phyloP scores from a whole-genome alignment of 768 basidiomycete genomes.

The Tricholoma furcatifolium region DNA sequence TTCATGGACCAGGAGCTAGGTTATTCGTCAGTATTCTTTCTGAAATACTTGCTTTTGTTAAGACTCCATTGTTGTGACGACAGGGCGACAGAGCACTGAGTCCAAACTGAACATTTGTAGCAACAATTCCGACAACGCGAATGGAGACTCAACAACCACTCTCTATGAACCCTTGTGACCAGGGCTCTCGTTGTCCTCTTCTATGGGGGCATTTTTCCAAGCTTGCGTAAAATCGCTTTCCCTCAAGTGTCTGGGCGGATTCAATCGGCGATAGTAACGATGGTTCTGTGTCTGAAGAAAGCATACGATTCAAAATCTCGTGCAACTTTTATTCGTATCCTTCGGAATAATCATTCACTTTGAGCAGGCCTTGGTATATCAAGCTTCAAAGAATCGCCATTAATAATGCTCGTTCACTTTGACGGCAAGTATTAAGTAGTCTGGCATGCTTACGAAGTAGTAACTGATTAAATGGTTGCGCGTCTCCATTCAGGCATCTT shows the following conservation, averaged over 20 bases:
- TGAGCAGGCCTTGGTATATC: not conserved
- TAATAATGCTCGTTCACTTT: conserved; percentile 7
- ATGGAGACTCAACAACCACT: not conserved
- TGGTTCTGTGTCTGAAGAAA: not conserved
- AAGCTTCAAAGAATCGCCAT: no score
- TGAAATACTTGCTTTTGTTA: no score
- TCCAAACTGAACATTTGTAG: conserved; percentile 1
- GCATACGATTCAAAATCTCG: not conserved
- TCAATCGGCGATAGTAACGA: not conserved
- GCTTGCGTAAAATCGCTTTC: not conserved
- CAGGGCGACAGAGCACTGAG: not conserved
- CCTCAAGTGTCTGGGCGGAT: not conserved
- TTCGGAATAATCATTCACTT: not conserved
- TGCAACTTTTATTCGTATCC: not conserved
- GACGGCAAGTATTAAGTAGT: conserved; percentile 4
- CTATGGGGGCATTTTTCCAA: no score
- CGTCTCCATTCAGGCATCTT: conserved; percentile 1
- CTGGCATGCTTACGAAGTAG: no score
- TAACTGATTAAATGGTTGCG: no score
- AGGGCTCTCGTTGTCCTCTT: conserved; percentile 2
- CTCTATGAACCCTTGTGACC: not conserved
- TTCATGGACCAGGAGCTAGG: conserved; percentile 1
- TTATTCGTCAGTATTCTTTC: not conserved
- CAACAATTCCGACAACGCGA: not conserved
- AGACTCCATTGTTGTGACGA: no score